Evolutionary conservation across 2,329 filamentous ascomycete genomes (phyloP), one percentile per base, ranked within the genome.

Genomic region (Cytospora mali): DNA sequence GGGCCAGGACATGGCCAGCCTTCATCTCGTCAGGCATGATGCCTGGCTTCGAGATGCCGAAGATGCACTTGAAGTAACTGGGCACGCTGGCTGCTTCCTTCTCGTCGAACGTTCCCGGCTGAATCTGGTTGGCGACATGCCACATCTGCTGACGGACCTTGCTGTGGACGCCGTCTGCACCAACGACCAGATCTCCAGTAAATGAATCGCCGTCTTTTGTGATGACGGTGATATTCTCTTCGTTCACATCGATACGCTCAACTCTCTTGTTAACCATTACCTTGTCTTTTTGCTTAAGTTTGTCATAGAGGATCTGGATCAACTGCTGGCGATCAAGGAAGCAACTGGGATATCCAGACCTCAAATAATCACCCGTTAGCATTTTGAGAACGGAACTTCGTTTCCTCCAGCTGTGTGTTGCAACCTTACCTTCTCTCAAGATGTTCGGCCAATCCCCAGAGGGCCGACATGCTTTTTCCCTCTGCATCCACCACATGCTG

Each of bases 291-390:
- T 75, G 60, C 28, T 69, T n/a, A 0, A 79, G 57, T 0, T 74
- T 69, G 4, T 74, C 64, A 54, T 76, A 76, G 0, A 80, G 60
- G 0, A 70, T 60, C 51, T 74, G 64, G 0, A 80, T 57, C 0
- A 79, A 61, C 54, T 65, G 61, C 29, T 76, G 72, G 0, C 77
- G 69, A 57, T 78, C 75, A 4, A 79, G 65, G 31, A 78, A 76
- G 0, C 69, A 62, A 0, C 69, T 58, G 0, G 68, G 67, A 61
- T 76, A 78, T 23, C 72, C 72, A 39, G 72, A 68, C 9, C 72
- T 61, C 18, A 16, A 25, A 23, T 28, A 14, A 33, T 1, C 11
- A 35, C 2, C 10, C 33, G 16, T 16, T 14, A 35, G 33, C 33
- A 35, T 11, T 11, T 5, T 16, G 33, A 11, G 33, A 35, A 5